phyloP scores from a whole-genome alignment of 352 stramenopile genomes.

The Globisporangium camurandrum region DNA sequence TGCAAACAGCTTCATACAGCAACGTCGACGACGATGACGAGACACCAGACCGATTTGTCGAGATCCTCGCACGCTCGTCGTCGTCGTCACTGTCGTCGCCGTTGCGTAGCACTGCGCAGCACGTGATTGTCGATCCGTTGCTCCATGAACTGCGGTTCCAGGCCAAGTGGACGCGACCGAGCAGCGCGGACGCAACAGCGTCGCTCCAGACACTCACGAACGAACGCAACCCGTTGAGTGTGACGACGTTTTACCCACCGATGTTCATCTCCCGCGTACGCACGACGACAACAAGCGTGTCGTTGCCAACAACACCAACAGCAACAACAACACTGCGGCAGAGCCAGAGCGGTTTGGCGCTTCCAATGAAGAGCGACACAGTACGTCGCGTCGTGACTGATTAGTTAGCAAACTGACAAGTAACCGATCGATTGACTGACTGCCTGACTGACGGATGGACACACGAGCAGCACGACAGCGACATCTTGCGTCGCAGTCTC shows the following conservation, averaged over 20 bases:
- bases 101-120: too few relatives aligned
- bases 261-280: conserved; percentile 40
- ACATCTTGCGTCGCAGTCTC: conserved; percentile 51
- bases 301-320: neutral
- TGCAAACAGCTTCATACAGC: too few relatives aligned
- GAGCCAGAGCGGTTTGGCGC: conserved; percentile 13
- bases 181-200: conserved; percentile 11
- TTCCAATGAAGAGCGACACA: conserved; percentile 3
- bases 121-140: conserved; percentile 46
- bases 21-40: conserved; percentile 14
- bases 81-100: too few relatives aligned
- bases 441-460: neutral
- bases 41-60: conserved; percentile 39
- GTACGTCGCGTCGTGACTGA: too few relatives aligned
- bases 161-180: conserved; percentile 41
- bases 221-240: conserved; percentile 32
- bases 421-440: too few relatives aligned
- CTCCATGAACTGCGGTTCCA: conserved; percentile 50
- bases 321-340: conserved; percentile 1
- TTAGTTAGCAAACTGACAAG: too few relatives aligned
- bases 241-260: conserved; percentile 53
- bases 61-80: conserved; percentile 51
- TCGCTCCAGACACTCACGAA: conserved; percentile 34
- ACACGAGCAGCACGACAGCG: conserved; percentile 22
- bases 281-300: conserved; percentile 10